These are phyloP conservation scores for Steccherinum ochraceum DNA, from an alignment of 768 basidiomycete genomes.

Conservation along the genomic window DNA sequence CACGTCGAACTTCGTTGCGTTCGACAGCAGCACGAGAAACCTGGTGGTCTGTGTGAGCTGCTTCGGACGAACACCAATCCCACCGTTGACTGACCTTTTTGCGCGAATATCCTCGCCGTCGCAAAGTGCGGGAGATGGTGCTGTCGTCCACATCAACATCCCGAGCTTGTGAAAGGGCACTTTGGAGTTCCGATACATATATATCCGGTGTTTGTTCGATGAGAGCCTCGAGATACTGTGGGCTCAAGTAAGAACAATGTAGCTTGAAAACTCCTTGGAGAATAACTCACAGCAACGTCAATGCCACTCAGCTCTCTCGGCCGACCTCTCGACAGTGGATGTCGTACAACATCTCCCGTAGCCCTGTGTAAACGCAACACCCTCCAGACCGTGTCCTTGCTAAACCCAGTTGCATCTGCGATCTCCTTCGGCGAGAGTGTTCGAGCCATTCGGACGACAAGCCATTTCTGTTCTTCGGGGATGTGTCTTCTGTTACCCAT, in stretches of 20 bases:
- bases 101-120: conserved; percentile 17
- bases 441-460: neutral
- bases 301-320: neutral
- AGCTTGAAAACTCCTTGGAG: neutral
- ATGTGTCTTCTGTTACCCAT: conserved; percentile 1
- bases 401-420: neutral
- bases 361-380: neutral
- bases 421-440: neutral
- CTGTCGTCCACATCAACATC: conserved; percentile 12
- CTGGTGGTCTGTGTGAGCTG: conserved; percentile 2
- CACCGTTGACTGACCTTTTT: conserved; percentile 20
- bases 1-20: conserved; percentile 8
- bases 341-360: conserved; percentile 1
- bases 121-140: conserved; percentile 21
- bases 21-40: conserved; percentile 11
- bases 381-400: conserved; percentile 1
- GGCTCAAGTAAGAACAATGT: neutral
- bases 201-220: conserved; percentile 22
- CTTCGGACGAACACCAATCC: neutral
- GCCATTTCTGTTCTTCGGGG: conserved; percentile 4
- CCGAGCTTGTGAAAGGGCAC: conserved; percentile 15
- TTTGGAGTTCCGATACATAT: conserved; percentile 23
- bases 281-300: conserved; percentile 6
- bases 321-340: neutral
- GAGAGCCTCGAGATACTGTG: conserved; percentile 8